Evolutionary conservation across 768 basidiomycete species (phyloP), one percentile per base, ranked within the genome.

Genomic region (Hirschioporus abietinus): DNA sequence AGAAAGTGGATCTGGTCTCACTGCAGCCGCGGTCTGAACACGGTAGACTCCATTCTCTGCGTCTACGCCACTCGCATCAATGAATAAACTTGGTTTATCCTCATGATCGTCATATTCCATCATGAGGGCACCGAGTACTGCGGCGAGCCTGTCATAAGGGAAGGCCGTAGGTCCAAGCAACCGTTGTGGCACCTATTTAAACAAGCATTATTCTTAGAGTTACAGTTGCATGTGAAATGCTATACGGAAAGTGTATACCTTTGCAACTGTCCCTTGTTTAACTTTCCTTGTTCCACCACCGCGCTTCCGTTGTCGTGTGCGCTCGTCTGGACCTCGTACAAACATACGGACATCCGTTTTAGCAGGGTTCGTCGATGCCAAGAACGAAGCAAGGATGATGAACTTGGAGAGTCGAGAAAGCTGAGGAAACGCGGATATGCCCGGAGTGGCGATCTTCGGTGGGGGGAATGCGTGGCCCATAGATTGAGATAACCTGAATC

Each of bases 331-430:
- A 0, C 87, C 89, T 17, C 94, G 75, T 4, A 91, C 90, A 76
- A 97, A 93, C 85, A 96, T 88, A 42, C 91, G 81, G 69, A 93
- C 36, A 75, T 96, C 95, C 9, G 87, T 88, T 72, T 87, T 89
- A 0, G 88, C 76, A 1, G 95, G 94, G 72, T 96, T 97, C 58
- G 89, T 90, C 58, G 92, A 93, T 6, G 93, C 92, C 57, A 95
- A 76, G 72, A 88, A 96, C 0, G 88, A 85, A 0, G 92, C 90
- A 3, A 95, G 75, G 5, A 95, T 77, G 25, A 95, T 80, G 71
- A 87, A 94, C 71, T 90, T 90, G 24, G 87, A 86, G 81, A 91
- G 85, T 4, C 84, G 82, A 1, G 89, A 88, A 36, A 90, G 78
- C 23, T 65, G 60, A 24, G 26, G 64, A 35, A 34, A 58, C 8